Conservation (phyloP, 2,329 filamentous ascomycete genomes). For the Cladophialophora psammophila region DNA sequence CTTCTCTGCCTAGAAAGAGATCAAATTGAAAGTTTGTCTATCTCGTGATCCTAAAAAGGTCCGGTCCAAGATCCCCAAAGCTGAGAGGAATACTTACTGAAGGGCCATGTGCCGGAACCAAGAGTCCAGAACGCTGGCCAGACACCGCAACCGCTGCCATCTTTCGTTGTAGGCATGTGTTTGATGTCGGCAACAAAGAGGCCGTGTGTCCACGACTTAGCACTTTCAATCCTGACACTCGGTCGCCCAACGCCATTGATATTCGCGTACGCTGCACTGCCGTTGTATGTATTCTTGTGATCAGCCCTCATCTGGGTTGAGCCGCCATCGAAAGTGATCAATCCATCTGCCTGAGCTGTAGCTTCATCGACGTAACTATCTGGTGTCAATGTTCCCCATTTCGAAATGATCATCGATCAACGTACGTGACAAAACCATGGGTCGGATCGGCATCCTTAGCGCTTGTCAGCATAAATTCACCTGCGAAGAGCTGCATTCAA, state of each 20-base stretch:
- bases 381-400: not conserved
- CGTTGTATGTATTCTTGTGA: conserved; percentile 37
- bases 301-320: conserved; percentile 35
- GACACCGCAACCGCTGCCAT: conserved; percentile 50
- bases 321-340: conserved; percentile 41
- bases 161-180: conserved; percentile 54
- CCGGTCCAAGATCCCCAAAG: not conserved
- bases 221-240: conserved; percentile 55
- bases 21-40: not conserved
- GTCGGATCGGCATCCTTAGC: conserved; percentile 53
- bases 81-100: conserved; percentile 9
- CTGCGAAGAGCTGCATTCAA: not conserved
- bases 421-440: conserved; percentile 55
- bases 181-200: conserved; percentile 57
- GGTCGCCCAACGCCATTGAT: conserved; percentile 52
- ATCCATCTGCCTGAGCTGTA: conserved; percentile 45
- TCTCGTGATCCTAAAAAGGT: not conserved
- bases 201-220: conserved; percentile 54
- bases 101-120: conserved; percentile 53
- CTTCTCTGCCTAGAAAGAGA: not conserved
- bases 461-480: conserved; percentile 14
- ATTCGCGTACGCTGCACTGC: conserved; percentile 48
- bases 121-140: conserved; percentile 52
- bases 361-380: conserved; percentile 52
- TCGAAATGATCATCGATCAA: not conserved